Percentiles rank a stretch among this genome's conserved stretches.
These are phyloP conservation scores for Mrakia gelida DNA, from an alignment of 768 basidiomycete genomes.

Conservation along the genomic window DNA sequence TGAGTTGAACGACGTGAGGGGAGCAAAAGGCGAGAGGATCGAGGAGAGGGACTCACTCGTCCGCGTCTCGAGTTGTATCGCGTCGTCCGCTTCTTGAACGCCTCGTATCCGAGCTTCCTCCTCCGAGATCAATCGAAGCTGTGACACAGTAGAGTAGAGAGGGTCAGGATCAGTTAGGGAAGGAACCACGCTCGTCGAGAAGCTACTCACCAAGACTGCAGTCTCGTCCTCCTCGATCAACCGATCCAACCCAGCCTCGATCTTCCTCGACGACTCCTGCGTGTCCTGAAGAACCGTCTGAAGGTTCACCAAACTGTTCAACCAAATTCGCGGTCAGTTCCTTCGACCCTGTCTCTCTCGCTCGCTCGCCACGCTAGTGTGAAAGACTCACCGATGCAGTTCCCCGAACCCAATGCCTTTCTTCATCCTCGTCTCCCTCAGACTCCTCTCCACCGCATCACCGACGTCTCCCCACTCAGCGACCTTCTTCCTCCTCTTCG, in stretches of 20 bases:
- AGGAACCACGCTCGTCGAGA: not conserved
- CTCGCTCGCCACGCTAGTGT: not conserved
- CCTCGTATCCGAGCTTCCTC: constrained; percentile 8
- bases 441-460: constrained; percentile 40
- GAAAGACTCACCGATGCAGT: not conserved
- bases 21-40: no score
- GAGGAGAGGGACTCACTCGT: not conserved
- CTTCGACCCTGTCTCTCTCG: not conserved
- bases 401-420: constrained; percentile 40
- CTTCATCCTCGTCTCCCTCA: constrained; percentile 46
- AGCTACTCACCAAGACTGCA: not conserved
- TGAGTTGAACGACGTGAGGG: no score
- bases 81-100: not conserved
- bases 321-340: not conserved
- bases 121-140: not conserved
- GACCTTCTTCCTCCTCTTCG: constrained; percentile 22
- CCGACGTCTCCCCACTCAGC: constrained; percentile 27
- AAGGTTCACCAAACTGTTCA: constrained; percentile 1
- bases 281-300: constrained; percentile 17
- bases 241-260: constrained; percentile 13
- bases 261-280: not conserved
- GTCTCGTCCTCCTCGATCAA: constrained; percentile 14
- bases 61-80: not conserved
- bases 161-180: not conserved
- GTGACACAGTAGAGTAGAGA: not conserved